These are phyloP conservation scores for Ascoidea tarda DNA, from an alignment of 805 yeast species.

Conservation along the genomic window DNA sequence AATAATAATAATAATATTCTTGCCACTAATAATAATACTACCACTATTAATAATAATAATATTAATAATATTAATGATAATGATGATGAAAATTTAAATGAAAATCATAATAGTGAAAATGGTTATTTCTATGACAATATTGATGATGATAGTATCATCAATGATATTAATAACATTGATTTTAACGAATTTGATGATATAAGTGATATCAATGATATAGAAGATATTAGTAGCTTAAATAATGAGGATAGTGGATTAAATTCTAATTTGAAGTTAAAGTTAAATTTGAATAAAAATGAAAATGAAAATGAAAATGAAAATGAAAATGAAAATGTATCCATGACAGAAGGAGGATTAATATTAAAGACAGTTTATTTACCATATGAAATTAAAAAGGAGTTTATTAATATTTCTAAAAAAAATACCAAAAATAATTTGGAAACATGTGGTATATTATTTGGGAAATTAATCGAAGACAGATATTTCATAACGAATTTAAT, in stretches of 20 bases:
- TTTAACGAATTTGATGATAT: neutral
- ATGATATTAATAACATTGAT: conserved; percentile 1
- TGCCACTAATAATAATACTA: neutral
- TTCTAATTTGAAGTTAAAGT: neutral
- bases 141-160: conserved; percentile 1
- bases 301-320: neutral
- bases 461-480: conserved; percentile 37
- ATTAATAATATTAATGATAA: neutral
- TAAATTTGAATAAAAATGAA: neutral
- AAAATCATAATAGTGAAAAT: too few relatives aligned
- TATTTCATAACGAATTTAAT: conserved; percentile 48
- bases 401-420: conserved; percentile 29
- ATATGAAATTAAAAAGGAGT: conserved; percentile 23
- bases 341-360: conserved; percentile 43
- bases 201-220: neutral
- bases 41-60: neutral
- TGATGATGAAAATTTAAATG: neutral
- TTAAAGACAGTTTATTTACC: conserved; percentile 41
- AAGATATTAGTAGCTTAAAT: neutral
- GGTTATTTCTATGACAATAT: too few relatives aligned
- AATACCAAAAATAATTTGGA: conserved; percentile 41
- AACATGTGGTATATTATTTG: conserved; percentile 57
- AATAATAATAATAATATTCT: neutral
- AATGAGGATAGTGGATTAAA: neutral
- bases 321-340: conserved; percentile 20